Evolutionary conservation across 345 rosid genomes (phyloP), one percentile per base, ranked within the genome.

Genomic region (Lagerstroemia speciosa): DNA sequence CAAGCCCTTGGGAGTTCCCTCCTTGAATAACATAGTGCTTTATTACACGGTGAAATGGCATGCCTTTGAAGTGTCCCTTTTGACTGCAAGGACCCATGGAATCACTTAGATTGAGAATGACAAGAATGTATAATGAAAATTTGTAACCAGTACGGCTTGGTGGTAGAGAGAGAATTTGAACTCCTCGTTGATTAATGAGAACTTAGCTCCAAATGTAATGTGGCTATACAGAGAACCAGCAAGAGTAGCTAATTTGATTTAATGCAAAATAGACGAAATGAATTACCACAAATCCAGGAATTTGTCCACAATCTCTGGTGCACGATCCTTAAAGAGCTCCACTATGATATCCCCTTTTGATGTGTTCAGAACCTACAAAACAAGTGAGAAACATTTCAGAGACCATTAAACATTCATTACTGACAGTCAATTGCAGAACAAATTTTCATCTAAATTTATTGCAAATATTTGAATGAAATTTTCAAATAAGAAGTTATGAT

Each of bases 1-100:
- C 85, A 73, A 82, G 80, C 50, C 80, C 76, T 30, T 79, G 68
- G 14, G 81, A 79, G 71, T 86, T 73, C 69, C 97, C 98, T 65
- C 88, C 98, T 83, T 91, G 91, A 76, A 93, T 86, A 67, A 93
- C 85, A 71, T 87, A 93, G 77, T 91, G 87, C 68, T 93, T 93
- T 41, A 93, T 86, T 70, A 90, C 92, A 60, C 76, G 94, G 63
- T 77, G 93, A 73, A 93, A 93, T 64, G 79, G 84, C 92, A 91
- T 84, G 74, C 92, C 91, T 70, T 80, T 89, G 83, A 91, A 93
- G 74, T 87, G 84, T 38, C 84, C 90, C 69, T 84, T 89, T 75
- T 93, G 87, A 75, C 98, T 91, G 85, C 84, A 82, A 80, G 73
- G 40, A 29, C 75, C 32, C 38, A 11, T 29, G 26, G 3, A 15